A percentile compares a stretch with the other conserved stretches of the same genome.
Evolutionary conservation across 345 rosid genomes (phyloP).

Genomic region (Eucalyptus sideroxylon): DNA sequence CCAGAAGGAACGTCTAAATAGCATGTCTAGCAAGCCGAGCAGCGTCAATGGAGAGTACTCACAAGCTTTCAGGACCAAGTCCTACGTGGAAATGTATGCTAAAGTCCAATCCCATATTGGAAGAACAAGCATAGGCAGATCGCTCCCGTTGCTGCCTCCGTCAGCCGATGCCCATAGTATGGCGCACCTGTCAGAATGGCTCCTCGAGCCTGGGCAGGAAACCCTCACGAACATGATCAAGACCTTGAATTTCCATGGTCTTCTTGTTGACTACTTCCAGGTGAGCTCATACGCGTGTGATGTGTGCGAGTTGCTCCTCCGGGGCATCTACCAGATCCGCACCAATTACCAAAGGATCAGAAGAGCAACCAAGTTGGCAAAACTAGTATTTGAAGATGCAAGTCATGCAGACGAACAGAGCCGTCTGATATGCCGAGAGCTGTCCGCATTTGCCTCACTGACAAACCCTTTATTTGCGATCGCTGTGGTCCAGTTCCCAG

Average conservation of each 20-base stretch:
- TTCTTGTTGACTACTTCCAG: slow-evolving; percentile 43
- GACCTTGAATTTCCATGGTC: slow-evolving; percentile 20
- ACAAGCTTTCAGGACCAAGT: slow-evolving; percentile 71
- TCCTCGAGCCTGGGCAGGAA: slow-evolving; percentile 56
- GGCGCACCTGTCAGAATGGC: slow-evolving; percentile 39
- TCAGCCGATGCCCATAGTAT: not conserved
- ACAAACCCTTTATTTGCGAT: slow-evolving; percentile 42
- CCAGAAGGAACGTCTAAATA: not conserved
- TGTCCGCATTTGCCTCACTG: slow-evolving; percentile 29
- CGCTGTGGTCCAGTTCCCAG: slow-evolving; percentile 13
- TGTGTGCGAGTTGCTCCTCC: slow-evolving; percentile 58
- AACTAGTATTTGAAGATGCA: slow-evolving; percentile 3
- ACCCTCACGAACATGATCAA: slow-evolving; percentile 22
- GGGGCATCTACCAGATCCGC: slow-evolving; percentile 39
- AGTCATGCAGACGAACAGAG: not conserved
- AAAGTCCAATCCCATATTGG: slow-evolving; percentile 40
- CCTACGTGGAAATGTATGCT: slow-evolving; percentile 59
- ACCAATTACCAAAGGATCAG: slow-evolving; percentile 32
- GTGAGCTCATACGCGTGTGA: slow-evolving; percentile 41
- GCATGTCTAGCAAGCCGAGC: slow-evolving; percentile 7
- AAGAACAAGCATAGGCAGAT: not conserved
- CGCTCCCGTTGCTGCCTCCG: not conserved
- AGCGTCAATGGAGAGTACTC: slow-evolving; percentile 72
- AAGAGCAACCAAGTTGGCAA: slow-evolving; percentile 33
- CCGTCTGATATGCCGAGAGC: slow-evolving; percentile 26